Base-by-base conservation (phyloP, 495 filamentous ascomycete species). In the Tricharina praecox region DNA sequence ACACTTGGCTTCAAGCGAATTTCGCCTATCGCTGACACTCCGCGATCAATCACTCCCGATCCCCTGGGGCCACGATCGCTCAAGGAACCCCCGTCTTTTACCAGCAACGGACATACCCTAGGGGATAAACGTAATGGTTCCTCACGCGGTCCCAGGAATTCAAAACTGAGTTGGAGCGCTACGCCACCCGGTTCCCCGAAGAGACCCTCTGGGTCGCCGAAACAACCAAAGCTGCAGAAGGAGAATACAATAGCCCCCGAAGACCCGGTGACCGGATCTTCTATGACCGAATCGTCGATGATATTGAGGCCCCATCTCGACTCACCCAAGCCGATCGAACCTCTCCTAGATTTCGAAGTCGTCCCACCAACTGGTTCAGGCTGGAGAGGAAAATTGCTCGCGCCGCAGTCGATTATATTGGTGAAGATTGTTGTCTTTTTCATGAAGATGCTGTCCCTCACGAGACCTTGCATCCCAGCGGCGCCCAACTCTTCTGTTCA, bases 401-500 rank as follows among this genome's bases (percentile, higher is more conserved):
- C 46, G 10, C 55, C 52, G 39, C 50, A 59, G 15, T 50, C 64
- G 4, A 47, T 61, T 1, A 47, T 66, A 1, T 52, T 62, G 3
- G 47, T 61, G 16, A 59, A 66, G 35, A 60, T 70, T 40, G 45
- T 69, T 4, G 50, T 79, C 3, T 78, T 82, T 51, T 59, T 76
- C 5, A 28, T 68, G 18, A 82, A 84, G 53, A 52, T 75, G 0
- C 37, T 47, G 11, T 70, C 71, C 2, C 54, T 76, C 1, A 69
- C 70, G 9, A 63, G 69, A 45, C 71, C 75, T 4, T 85, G 81
- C 61, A 66, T 66, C 11, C 80, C 81, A 0, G 62, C 72, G n/a
- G 72, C 72, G 0, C 67, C 70, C 9, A 73, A 71, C 37, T 66
- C 74, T 3, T 72, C 66, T 66, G 60, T 81, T 21, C 63, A 68